phyloP scores from a whole-genome alignment of 163 green algal genomes.

The Prototheca stagnorum region DNA sequence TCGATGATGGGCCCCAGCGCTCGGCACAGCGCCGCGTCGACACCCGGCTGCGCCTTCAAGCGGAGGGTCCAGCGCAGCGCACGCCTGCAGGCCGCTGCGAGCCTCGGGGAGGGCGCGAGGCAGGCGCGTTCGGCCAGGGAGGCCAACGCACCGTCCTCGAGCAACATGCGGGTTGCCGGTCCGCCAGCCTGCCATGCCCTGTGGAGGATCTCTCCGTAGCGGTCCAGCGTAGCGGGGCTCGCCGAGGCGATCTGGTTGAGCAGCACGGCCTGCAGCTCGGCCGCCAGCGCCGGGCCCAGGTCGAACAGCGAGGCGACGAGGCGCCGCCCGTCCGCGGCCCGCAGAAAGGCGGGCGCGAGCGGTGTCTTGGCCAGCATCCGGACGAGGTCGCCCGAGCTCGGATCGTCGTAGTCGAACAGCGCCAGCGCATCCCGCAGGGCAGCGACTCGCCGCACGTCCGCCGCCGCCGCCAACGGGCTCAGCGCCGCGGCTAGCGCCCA shows the following conservation, averaged over 20 bases:
- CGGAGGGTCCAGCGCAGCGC: conserved; percentile 46
- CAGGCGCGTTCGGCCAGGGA: conserved; percentile 22
- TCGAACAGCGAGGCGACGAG: conserved; percentile 52
- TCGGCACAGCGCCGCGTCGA: conserved; percentile 50
- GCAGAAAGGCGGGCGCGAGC: conserved; percentile 48
- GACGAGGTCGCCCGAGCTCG: conserved; percentile 30
- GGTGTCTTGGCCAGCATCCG: conserved; percentile 33
- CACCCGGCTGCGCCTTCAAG: conserved; percentile 30
- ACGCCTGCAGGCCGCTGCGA: conserved; percentile 24
- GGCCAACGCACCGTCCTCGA: too few relatives aligned
- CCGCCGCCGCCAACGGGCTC: conserved; percentile 13
- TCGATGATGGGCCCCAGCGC: conserved; percentile 68
- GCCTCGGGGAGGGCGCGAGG: conserved; percentile 22
- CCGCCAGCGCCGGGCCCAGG: conserved; percentile 23
- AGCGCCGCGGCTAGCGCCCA: conserved; percentile 40
- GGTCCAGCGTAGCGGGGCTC: conserved; percentile 27
- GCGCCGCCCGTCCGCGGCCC: conserved; percentile 38
- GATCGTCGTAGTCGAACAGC: conserved; percentile 61
- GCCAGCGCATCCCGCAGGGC: conserved; percentile 35
- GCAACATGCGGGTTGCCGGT: too few relatives aligned
- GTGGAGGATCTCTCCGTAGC: conserved; percentile 62
- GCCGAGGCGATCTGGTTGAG: conserved; percentile 47
- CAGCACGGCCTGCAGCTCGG: conserved; percentile 47
- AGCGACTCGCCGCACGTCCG: conserved; percentile 52
- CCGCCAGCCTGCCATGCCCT: too few relatives aligned